Base-by-base conservation (phyloP, 1,139 yeast species). In the Saccharomyces pastorianus region DNA sequence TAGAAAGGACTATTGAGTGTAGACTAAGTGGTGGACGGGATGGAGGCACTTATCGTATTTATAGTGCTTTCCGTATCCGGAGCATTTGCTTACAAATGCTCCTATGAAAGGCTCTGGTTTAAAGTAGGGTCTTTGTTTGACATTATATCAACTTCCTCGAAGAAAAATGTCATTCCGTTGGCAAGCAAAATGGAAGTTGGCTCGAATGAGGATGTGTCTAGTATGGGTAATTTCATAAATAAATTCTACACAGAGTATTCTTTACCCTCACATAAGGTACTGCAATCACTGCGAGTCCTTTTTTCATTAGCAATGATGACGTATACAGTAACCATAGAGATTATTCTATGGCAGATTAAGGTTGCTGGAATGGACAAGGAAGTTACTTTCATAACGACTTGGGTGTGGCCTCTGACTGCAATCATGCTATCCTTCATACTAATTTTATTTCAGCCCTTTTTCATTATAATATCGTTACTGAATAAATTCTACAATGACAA, bases 401-500 rank as follows among this genome's bases (percentile, higher is more conserved):
- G 53, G 38, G 52, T 67, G 11, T 68, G 71, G 71, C 69, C 70
- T 4, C 26, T 62, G 6, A 54, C 61, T 6, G 63, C 68, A 0
- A 46, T 57, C 17, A 32, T 54, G 2, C 53, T 68, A 32, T 60
- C 67, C 1, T 38, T 61, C 11, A 53, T 62, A 4, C 49, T 66
- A 28, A 62, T 65, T 6, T 46, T 64, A 32, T 47, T 70, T 2
- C 76, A 72, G 48, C 76, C 76, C 1, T 63, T 65, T 42, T 55
- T 70, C 23, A 62, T 68, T 20, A 52, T 65, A 3, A 56, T 67
- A 14, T 58, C 72, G 6, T 25, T 72, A 6, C 54, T 72, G 14
- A 67, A 68, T 56, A 72, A 72, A 58, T 67, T 72, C 50, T 68
- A 65, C 53, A 65, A 68, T 52, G 67, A 66, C 41, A 59, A 49